phyloP scores from a whole-genome alignment of 2,329 filamentous ascomycete genomes.

The Clonostachys solani region DNA sequence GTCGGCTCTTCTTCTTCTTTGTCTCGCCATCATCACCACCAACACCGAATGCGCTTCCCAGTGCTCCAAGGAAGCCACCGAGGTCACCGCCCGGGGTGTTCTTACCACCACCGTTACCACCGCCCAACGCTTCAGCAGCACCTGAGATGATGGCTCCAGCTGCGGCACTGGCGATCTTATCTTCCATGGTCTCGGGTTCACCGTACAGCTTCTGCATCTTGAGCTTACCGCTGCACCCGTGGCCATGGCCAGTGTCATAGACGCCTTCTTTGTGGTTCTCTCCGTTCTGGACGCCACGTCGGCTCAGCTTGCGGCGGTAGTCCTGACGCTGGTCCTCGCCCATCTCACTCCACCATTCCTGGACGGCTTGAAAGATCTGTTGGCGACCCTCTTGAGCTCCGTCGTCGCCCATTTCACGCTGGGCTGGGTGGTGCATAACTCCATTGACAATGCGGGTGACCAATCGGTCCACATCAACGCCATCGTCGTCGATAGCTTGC shows the following conservation, averaged over 20 bases:
- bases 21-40: constrained; percentile 50
- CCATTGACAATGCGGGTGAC: constrained; percentile 75
- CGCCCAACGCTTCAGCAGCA: constrained; percentile 43
- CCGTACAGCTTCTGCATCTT: constrained; percentile 68
- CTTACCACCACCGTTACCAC: neutral
- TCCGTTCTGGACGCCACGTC: constrained; percentile 70
- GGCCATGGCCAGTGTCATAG: constrained; percentile 77
- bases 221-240: constrained; percentile 77
- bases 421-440: constrained; percentile 84
- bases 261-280: constrained; percentile 86
- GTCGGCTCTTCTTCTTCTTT: constrained; percentile 47
- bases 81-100: constrained; percentile 62
- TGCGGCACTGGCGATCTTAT: constrained; percentile 51
- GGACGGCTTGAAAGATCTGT: constrained; percentile 75
- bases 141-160: constrained; percentile 54
- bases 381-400: constrained; percentile 67
- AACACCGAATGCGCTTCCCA: constrained; percentile 61
- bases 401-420: constrained; percentile 65
- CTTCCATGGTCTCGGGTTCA: constrained; percentile 43
- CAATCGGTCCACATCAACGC: constrained; percentile 62
- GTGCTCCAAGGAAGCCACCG: constrained; percentile 57
- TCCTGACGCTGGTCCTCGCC: constrained; percentile 57
- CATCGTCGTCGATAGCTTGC: constrained; percentile 78
- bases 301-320: constrained; percentile 71
- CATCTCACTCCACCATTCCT: constrained; percentile 78